Base-by-base conservation (phyloP, 352 stramenopile species). In the Pythium graminicola region DNA sequence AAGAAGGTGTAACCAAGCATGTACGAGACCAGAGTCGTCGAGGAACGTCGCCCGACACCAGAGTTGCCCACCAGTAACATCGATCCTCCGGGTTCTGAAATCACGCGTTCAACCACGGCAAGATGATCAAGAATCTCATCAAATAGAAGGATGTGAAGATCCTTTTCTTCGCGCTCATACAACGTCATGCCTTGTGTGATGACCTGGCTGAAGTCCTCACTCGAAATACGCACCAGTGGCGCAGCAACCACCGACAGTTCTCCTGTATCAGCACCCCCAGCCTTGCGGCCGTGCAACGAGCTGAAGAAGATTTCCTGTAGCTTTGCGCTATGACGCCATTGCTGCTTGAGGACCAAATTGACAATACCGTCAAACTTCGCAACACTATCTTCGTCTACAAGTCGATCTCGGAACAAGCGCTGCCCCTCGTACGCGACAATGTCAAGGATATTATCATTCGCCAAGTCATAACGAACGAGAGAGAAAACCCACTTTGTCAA, bases 391-490 rank as follows among this genome's bases (percentile, higher is more conserved):
- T 64, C 52, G 19, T 95, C 85, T 3, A 99, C 95, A 8, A 99
- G 79, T 20, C 97, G 91, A 76, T 99, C 97, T 72, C 95, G 96
- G 67, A 99, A 99, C 31, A 99, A 75, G 20, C 97, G 83, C 35
- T 99, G 76, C 9, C 89, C 97, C 80, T 99, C 97, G 64, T 99
- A 97, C 43, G 97, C 95, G 57, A 97, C 98, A 31, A 99, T 81
- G 56, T 98, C 89, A 51, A 98, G 86, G 7, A 99, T 73, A 42
- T 96, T 97, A 72, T 98, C 95, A 20, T 96, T 70, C 20, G 96
- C 93, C 29, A 98, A 83, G 52, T 96, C 92, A 66, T 93, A 95
- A 49, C 98, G 95, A 26, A 98, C 99, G 58, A 99, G 73, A 13
- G 96, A 96, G 31, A 97, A 86, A 63, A 99, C 97, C 97, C 97